Percentiles rank a stretch among this genome's conserved stretches.
Evolutionary conservation across 1,284 basidiomycete species (phyloP).

Genomic region (Tilletiopsis washingtonensis): DNA sequence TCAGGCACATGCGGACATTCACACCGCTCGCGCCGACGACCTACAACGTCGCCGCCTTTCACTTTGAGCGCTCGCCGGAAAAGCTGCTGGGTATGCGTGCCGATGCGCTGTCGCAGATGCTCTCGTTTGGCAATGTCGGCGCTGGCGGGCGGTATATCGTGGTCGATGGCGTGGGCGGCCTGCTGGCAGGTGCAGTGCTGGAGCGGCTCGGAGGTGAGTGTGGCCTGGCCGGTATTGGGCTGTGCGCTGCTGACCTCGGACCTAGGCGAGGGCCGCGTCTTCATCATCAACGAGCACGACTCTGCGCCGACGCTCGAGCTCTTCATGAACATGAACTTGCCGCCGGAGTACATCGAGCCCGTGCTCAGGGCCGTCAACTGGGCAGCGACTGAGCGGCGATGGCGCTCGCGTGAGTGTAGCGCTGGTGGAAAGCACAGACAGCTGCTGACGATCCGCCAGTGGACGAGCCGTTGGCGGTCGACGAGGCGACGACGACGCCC

Average conservation of each 20-base stretch:
- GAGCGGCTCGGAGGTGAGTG: slow-evolving; percentile 65
- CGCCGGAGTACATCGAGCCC: too few relatives aligned
- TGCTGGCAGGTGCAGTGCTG: slow-evolving; percentile 75
- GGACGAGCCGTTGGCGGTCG: too few relatives aligned
- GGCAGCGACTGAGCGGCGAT: slow-evolving; percentile 25
- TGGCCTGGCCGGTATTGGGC: slow-evolving; percentile 57
- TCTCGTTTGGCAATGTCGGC: slow-evolving; percentile 72
- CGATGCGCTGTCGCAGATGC: slow-evolving; percentile 80
- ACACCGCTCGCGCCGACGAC: slow-evolving; percentile 79
- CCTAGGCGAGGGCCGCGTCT: too few relatives aligned
- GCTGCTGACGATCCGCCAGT: too few relatives aligned
- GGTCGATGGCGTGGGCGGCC: slow-evolving; percentile 78
- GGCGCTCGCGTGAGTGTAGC: background rate
- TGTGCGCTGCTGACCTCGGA: too few relatives aligned
- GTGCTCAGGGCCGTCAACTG: slow-evolving; percentile 29
- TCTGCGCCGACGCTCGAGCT: too few relatives aligned
- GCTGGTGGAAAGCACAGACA: too few relatives aligned
- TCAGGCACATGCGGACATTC: slow-evolving; percentile 78
- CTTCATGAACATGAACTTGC: too few relatives aligned
- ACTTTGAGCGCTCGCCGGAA: slow-evolving; percentile 59
- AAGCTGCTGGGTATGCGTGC: slow-evolving; percentile 76
- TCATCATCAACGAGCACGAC: too few relatives aligned
- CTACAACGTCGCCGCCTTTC: slow-evolving; percentile 80
- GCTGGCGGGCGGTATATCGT: slow-evolving; percentile 81
- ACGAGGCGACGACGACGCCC: background rate